Base-by-base conservation (phyloP, 2,329 filamentous ascomycete species). In the Alternaria solani region DNA sequence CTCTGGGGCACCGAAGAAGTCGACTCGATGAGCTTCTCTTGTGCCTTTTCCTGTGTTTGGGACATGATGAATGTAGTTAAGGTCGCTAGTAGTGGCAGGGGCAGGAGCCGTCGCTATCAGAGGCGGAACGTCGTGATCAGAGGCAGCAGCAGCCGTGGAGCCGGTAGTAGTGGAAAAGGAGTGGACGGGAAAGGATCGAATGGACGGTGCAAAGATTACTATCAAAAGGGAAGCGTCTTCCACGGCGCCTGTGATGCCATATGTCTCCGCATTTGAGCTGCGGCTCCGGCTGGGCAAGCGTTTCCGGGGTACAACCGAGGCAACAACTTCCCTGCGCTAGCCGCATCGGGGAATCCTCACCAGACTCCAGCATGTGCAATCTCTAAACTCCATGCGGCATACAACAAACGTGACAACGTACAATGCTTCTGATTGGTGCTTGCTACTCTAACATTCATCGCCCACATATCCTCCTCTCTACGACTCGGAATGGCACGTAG, bases 1-100 rank as follows among this genome's bases (percentile, higher is more conserved):
- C 90, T 90, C 57, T 84, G 83, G 53, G 85, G 78, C 30, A 71
- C 60, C 7, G 66, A 39, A 18, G 73, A 65, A 20, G 73, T 76
- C 51, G 75, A 77, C 67, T 78, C 75, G 48, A 67, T 70, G 14
- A 78, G 74, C 68, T 75, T 77, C 57, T 69, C 64, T 57, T 75
- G 73, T 12, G 74, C 70, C 57, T 72, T 75, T 34, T 72, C 70
- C 49, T 72, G 64, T 16, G 66, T 57, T 51, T 75, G 61, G 48
- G 76, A 70, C 75, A 78, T 78, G 63, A 7, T 38, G 12, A 12
- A 23, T 32, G 11, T 16, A 6, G 30, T 14, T 28, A 1, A 7
- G 49, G 39, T 32, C 38, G 56, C 44, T 18, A 52, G 14, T 39
- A 61, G 36, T 23, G 53, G 67, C 55, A 57, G 58, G 23, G 53